phyloP scores from a whole-genome alignment of 805 yeast species.

The Nematodospora valgi region DNA sequence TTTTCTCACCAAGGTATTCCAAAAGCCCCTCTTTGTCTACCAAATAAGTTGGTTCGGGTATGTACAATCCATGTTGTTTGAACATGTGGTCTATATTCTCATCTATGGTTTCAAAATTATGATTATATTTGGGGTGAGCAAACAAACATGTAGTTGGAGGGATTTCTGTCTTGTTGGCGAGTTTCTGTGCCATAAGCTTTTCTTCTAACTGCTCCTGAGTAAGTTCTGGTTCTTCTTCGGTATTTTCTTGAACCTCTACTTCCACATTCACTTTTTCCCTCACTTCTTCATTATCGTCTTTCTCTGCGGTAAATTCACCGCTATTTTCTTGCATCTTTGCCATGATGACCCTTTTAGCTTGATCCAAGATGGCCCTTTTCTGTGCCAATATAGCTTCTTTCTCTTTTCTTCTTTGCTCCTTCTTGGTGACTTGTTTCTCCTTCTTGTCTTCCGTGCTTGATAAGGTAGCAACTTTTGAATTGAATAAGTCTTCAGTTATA shows the following conservation, averaged over 20 bases:
- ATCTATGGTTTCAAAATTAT: slow-evolving; percentile 35
- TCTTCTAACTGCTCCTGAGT: slow-evolving; percentile 36
- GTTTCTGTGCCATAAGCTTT: slow-evolving; percentile 41
- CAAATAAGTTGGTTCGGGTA: slow-evolving; percentile 78
- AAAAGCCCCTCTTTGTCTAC: slow-evolving; percentile 69
- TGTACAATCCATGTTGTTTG: slow-evolving; percentile 73
- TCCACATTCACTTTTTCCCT: slow-evolving; percentile 1
- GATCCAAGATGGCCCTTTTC: slow-evolving; percentile 45
- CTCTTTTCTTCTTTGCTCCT: slow-evolving; percentile 47
- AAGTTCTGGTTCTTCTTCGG: slow-evolving; percentile 11
- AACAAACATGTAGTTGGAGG: slow-evolving; percentile 50
- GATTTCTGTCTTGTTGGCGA: slow-evolving; percentile 44
- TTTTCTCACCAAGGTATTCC: slow-evolving; percentile 71
- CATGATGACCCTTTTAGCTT: slow-evolving; percentile 42
- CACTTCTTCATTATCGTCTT: slow-evolving; percentile 5
- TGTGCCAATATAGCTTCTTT: slow-evolving; percentile 48
- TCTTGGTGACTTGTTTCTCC: slow-evolving; percentile 38
- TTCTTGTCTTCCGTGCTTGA: slow-evolving; percentile 18
- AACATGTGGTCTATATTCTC: slow-evolving; percentile 69
- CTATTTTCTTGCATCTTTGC: slow-evolving; percentile 25
- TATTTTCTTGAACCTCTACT: neutral
- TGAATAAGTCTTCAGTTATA: slow-evolving; percentile 41
- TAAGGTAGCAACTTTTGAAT: slow-evolving; percentile 22
- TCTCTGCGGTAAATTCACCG: slow-evolving; percentile 13
- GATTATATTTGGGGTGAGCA: slow-evolving; percentile 37